Evolutionary conservation across 2,329 filamentous ascomycete genomes (phyloP), one percentile per base, ranked within the genome.

Genomic region (Neofusicoccum ribis): DNA sequence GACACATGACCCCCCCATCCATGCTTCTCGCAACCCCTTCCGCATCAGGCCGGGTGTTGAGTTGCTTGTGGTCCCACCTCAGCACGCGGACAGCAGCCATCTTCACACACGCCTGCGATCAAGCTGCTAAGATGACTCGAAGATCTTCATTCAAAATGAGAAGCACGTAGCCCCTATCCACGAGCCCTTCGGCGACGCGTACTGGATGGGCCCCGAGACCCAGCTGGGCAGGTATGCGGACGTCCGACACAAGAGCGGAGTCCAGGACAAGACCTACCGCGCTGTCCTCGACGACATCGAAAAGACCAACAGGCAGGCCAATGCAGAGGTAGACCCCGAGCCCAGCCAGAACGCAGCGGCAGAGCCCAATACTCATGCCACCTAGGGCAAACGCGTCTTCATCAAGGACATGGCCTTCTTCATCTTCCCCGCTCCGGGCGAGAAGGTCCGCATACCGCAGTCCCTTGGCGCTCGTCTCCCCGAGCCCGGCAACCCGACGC

Each of bases 391-490:
- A 17, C 47, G 31, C 20, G 47, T 51, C 47, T 51, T 51, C 47
- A 51, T 51, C 47, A 51, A 51, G 31, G 47, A 51, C 47, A 51
- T 51, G 47, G 20, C 47, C 47, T 51, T 51, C 47, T 31, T 31
- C 17, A 51, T 31, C 47, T 51, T 51, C 31, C 46, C 46, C 46
- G 46, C 46, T 7, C 46, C 46, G 3, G 46, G 46, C 46, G 46
- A 49, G 17, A 49, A 49, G 23, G 46, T 49, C 14, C 46, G 46
- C 15, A 49, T 49, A 20, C 46, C 46, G 17, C 46, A 20, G 11
- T 49, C 46, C 15, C 46, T 49, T 7, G 46, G 46, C 46, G 12
- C 17, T 15, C 14, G n/a, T 1, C 46, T 49, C 5, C 20, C 20
- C 12, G 47, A 51, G 47, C 20, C 47, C 20, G 47, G 47, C 47